These are phyloP conservation scores for Prasinococcaceae sp. DNA, from an alignment of 139 green algal genomes.

Conservation along the genomic window DNA sequence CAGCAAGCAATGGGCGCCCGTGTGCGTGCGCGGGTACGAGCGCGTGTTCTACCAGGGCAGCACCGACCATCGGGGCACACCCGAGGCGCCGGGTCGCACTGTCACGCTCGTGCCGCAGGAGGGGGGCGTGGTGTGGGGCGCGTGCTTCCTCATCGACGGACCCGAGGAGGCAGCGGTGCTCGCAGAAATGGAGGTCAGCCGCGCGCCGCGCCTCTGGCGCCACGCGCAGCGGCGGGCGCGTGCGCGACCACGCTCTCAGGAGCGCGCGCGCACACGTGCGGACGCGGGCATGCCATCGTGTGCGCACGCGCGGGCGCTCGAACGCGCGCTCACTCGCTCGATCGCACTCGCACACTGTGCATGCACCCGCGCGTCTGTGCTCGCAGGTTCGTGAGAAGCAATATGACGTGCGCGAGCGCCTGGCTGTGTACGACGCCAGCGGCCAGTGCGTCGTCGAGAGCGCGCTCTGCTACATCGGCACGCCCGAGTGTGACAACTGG, in stretches of 20 bases:
- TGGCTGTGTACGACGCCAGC: constrained; percentile 26
- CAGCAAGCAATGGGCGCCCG: constrained; percentile 7
- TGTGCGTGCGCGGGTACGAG: constrained; percentile 34
- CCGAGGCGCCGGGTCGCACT: constrained; percentile 40
- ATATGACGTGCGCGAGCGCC: constrained; percentile 45
- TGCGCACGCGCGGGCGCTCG: too few species aligned
- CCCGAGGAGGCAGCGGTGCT: constrained; percentile 13
- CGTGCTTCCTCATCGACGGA: constrained; percentile 32
- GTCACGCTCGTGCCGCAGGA: constrained; percentile 38
- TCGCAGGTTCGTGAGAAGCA: constrained; percentile 69
- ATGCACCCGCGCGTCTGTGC: too few species aligned
- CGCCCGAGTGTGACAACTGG: constrained; percentile 31
- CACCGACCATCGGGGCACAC: constrained; percentile 44
- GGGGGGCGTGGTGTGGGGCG: constrained; percentile 29
- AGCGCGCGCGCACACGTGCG: too few species aligned
- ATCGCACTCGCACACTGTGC: neutral
- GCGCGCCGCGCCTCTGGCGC: neutral
- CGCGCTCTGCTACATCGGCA: constrained; percentile 8
- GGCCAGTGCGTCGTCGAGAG: neutral
- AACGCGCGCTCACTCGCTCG: neutral
- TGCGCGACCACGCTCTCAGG: neutral
- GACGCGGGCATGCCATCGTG: too few species aligned
- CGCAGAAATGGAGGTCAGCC: neutral
- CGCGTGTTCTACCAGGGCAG: constrained; percentile 42
- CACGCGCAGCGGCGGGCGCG: constrained; percentile 1